phyloP scores from a whole-genome alignment of 2,329 filamentous ascomycete genomes.

The Epichloe scottii region DNA sequence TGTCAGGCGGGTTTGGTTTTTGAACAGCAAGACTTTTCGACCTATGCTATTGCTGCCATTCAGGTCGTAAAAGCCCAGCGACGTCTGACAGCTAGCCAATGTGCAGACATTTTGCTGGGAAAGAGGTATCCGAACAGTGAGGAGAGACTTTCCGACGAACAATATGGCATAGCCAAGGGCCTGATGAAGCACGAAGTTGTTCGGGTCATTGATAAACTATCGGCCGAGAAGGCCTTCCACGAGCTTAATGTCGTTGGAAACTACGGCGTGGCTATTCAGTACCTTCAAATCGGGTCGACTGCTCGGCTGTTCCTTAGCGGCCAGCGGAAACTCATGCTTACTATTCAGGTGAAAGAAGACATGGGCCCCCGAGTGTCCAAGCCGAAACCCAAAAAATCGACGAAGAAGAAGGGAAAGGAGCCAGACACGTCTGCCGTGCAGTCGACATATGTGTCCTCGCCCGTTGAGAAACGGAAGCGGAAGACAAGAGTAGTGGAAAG shows the following conservation, averaged over 20 bases:
- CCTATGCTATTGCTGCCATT: conserved; percentile 60
- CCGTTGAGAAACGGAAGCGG: conserved; percentile 25
- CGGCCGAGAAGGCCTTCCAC: conserved; percentile 58
- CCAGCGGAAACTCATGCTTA: conserved; percentile 32
- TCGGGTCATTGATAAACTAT: conserved; percentile 67
- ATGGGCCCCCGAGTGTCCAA: conserved; percentile 18
- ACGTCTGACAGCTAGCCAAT: conserved; percentile 62
- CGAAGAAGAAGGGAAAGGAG: conserved; percentile 23
- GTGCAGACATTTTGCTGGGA: conserved; percentile 74
- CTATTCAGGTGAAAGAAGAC: conserved; percentile 24
- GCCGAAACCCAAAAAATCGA: conserved; percentile 22
- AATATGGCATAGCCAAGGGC: conserved; percentile 56
- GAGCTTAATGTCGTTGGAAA: conserved; percentile 48
- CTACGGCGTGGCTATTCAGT: conserved; percentile 60
- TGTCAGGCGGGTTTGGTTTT: conserved; percentile 64
- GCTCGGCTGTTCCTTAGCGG: conserved; percentile 31
- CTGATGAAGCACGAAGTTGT: conserved; percentile 68
- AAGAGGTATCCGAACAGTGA: conserved; percentile 47
- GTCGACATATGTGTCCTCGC: conserved; percentile 40
- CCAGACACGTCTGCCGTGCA: conserved; percentile 28
- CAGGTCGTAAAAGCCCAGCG: conserved; percentile 49
- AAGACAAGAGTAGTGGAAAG: conserved; percentile 14
- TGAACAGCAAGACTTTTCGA: conserved; percentile 63
- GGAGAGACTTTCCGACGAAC: conserved; percentile 38
- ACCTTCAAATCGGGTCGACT: conserved; percentile 41